Percentiles rank a stretch among this genome's conserved stretches.
phyloP scores from a whole-genome alignment of 2,329 filamentous ascomycete genomes.

The Fusarium piperis region DNA sequence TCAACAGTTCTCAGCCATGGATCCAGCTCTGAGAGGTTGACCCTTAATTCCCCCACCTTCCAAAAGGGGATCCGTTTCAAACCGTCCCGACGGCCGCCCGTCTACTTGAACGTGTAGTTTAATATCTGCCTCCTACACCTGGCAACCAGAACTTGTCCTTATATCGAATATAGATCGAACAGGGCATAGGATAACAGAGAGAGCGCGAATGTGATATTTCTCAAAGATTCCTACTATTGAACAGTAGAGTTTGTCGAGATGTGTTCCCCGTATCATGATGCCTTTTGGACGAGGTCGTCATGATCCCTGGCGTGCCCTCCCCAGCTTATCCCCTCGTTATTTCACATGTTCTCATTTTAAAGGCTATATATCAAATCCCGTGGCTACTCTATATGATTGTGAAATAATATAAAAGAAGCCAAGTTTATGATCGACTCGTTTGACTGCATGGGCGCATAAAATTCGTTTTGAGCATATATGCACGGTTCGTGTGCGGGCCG shows the following conservation, averaged over 20 bases:
- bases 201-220: neutral
- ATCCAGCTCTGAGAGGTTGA: neutral
- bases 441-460: neutral
- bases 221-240: neutral
- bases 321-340: neutral
- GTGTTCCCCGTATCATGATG: neutral
- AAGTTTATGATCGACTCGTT: neutral
- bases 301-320: too few species aligned
- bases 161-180: neutral
- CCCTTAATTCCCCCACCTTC: neutral
- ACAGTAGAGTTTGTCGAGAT: neutral
- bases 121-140: neutral
- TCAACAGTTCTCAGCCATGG: neutral
- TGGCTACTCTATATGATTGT: neutral
- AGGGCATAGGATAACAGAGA: neutral
- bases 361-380: neutral
- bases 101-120: neutral
- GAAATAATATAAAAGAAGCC: neutral
- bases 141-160: neutral
- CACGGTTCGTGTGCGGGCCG: conserved; percentile 14
- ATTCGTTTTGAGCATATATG: conserved; percentile 14
- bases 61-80: neutral
- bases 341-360: neutral
- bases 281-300: neutral
- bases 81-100: neutral